These are phyloP conservation scores for Salix koriyanagi DNA, from an alignment of 345 rosid genomes.

Conservation along the genomic window DNA sequence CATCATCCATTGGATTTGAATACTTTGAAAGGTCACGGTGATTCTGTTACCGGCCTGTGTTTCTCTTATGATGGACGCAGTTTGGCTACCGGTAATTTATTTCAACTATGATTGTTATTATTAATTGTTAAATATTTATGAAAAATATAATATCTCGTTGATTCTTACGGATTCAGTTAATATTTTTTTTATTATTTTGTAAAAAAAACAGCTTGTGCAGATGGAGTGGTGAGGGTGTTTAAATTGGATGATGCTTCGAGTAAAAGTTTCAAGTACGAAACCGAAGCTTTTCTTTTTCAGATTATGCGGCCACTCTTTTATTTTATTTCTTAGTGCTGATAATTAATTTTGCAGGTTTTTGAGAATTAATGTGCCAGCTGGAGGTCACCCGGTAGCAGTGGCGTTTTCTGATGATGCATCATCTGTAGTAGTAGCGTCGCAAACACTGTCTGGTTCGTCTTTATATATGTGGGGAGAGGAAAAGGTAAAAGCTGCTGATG, in stretches of 20 bases:
- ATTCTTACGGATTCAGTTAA: not conserved
- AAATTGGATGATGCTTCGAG: constrained; percentile 90
- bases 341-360: constrained; percentile 48
- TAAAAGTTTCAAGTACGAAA: constrained; percentile 88
- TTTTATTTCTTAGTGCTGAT: not conserved
- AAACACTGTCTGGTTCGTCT: constrained; percentile 55
- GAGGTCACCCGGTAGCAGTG: constrained; percentile 82
- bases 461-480: constrained; percentile 91
- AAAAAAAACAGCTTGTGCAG: constrained; percentile 64
- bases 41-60: constrained; percentile 73
- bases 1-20: constrained; percentile 91
- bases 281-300: not conserved
- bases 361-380: constrained; percentile 75
- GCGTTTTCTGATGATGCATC: constrained; percentile 72
- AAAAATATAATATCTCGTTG: no score
- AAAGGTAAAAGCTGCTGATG: constrained; percentile 42
- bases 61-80: constrained; percentile 69
- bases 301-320: not conserved
- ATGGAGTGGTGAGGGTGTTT: constrained; percentile 81
- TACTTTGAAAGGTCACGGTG: constrained; percentile 94
- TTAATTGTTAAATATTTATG: not conserved
- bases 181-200: not conserved
- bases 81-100: constrained; percentile 66
- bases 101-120: not conserved
- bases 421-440: constrained; percentile 73